Evolutionary conservation across 2,329 filamentous ascomycete species (phyloP).

Genomic region (Neoarthrinium moseri): DNA sequence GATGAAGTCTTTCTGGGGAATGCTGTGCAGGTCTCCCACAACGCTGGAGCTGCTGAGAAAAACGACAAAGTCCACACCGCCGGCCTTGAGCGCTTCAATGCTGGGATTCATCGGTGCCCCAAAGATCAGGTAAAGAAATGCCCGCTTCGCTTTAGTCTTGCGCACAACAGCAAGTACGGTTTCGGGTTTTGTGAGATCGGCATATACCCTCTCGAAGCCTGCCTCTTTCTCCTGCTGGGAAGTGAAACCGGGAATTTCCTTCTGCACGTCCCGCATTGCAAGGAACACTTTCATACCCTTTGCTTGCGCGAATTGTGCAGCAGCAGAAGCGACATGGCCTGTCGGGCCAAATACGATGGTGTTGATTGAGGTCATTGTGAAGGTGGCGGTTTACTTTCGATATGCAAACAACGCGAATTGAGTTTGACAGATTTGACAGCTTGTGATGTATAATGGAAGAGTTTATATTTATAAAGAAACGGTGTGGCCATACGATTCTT

Average conservation of each 20-base stretch:
- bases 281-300: background rate
- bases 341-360: background rate
- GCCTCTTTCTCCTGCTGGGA: background rate
- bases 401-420: too few relatives aligned
- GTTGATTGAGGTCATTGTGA: background rate
- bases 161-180: background rate
- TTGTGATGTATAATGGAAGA: too few relatives aligned
- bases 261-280: background rate
- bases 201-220: background rate
- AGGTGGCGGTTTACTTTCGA: too few relatives aligned
- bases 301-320: background rate
- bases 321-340: background rate
- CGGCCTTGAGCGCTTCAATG: background rate
- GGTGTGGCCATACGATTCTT: too few relatives aligned
- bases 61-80: background rate
- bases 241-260: background rate
- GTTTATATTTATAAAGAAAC: too few relatives aligned
- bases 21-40: background rate
- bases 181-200: background rate
- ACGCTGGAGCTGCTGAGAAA: background rate
- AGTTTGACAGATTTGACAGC: too few relatives aligned
- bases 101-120: background rate
- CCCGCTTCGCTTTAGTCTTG: background rate
- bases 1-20: background rate
- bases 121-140: background rate